Evolutionary conservation across 164 flowering plant genomes (phyloP).

Genomic region (Annona squamosa): DNA sequence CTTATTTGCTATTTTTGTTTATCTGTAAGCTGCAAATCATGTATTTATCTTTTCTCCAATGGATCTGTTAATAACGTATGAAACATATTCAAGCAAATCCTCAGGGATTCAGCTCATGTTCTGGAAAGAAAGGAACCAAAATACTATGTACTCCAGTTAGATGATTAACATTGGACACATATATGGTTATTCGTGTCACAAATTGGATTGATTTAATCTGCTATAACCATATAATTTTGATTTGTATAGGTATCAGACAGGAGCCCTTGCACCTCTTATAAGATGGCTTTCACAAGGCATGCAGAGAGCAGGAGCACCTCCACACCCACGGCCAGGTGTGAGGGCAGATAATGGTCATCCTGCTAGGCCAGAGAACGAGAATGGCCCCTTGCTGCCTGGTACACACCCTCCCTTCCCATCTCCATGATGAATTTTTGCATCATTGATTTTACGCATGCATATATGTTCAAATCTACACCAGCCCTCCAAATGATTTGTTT

Average conservation of each 20-base stretch:
- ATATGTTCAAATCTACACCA: neutral
- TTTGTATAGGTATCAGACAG: constrained; percentile 77
- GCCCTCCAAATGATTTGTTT: neutral
- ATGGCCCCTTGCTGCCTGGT: constrained; percentile 25
- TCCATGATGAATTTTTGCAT: neutral
- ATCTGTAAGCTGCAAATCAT: constrained; percentile 51
- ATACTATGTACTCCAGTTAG: neutral
- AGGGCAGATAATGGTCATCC: constrained; percentile 49
- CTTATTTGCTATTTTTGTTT: constrained; percentile 63
- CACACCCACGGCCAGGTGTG: constrained; percentile 56
- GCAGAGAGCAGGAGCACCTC: constrained; percentile 80
- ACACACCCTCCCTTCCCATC: neutral
- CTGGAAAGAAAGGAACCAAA: no score
- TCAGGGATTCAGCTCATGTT: neutral
- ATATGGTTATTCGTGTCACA: neutral
- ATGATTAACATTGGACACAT: neutral
- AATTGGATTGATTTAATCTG: neutral
- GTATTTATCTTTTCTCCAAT: neutral
- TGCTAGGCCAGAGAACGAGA: constrained; percentile 46
- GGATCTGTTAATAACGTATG: neutral
- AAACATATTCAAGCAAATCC: neutral
- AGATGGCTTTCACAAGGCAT: constrained; percentile 91
- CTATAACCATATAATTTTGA: neutral
- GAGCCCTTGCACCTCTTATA: constrained; percentile 78
- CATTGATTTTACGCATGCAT: neutral